A percentile compares a stretch with the other conserved stretches of the same genome.
These are phyloP conservation scores for Aspergillus sergii DNA, from an alignment of 2,329 filamentous ascomycete genomes.

Conservation along the genomic window DNA sequence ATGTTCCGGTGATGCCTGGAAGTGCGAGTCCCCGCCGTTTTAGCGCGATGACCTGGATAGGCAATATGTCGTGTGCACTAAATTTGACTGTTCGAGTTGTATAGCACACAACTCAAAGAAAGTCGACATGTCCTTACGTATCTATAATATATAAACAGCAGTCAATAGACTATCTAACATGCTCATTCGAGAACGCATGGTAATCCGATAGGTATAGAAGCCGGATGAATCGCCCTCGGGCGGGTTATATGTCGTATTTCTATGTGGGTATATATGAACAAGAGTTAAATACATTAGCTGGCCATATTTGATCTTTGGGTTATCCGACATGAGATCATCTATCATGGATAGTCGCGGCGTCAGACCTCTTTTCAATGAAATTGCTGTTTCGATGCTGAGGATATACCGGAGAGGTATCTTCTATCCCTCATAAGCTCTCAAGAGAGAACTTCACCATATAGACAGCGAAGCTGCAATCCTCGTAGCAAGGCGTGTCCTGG, in stretches of 20 bases:
- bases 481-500: background rate
- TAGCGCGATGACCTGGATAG: background rate
- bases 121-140: background rate
- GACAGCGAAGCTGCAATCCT: background rate
- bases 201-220: background rate
- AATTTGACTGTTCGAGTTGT: background rate
- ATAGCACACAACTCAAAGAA: background rate
- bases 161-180: background rate
- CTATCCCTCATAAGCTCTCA: background rate
- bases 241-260: background rate
- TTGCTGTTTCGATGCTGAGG: background rate
- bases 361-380: background rate
- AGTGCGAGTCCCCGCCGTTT: background rate
- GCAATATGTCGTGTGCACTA: background rate
- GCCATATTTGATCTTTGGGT: background rate
- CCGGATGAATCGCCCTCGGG: background rate
- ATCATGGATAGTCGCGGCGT: background rate
- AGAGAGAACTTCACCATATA: background rate
- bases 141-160: background rate
- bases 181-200: background rate
- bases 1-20: constrained; percentile 7
- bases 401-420: background rate
- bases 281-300: background rate
- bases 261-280: background rate
- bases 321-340: background rate